These are phyloP conservation scores for Phaeomoniella chlamydospora DNA, from an alignment of 2,329 filamentous ascomycete genomes.

Conservation along the genomic window DNA sequence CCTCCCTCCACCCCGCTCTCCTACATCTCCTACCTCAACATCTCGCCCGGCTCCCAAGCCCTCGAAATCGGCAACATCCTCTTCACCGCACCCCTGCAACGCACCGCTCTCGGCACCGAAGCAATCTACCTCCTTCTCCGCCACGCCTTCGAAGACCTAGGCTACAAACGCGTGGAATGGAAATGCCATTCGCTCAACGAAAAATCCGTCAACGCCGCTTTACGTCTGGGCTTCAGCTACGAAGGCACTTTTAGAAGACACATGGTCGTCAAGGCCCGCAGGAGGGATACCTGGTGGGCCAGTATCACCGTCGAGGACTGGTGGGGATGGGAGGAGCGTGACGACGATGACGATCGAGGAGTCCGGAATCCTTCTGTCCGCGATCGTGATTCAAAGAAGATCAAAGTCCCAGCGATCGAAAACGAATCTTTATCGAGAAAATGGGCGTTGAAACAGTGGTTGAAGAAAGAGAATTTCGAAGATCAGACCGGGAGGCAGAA, in stretches of 20 bases:
- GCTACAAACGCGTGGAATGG: constrained; percentile 48
- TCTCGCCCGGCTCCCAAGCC: background rate
- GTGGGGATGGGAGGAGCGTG: constrained; percentile 27
- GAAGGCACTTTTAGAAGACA: constrained; percentile 50
- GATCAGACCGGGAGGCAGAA: constrained; percentile 36
- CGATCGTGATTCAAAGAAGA: too few species aligned
- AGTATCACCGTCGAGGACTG: constrained; percentile 47
- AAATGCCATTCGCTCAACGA: constrained; percentile 46
- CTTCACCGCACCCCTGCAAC: constrained; percentile 34
- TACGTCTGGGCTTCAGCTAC: constrained; percentile 41
- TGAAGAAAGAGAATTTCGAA: constrained; percentile 42
- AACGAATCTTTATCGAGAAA: too few species aligned
- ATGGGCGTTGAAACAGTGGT: constrained; percentile 38
- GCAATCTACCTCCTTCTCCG: constrained; percentile 40
- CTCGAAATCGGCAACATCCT: constrained; percentile 20
- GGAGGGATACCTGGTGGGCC: constrained; percentile 46
- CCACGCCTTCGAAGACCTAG: constrained; percentile 38
- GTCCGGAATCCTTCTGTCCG: too few species aligned
- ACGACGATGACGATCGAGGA: too few species aligned
- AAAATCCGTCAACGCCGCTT: constrained; percentile 38
- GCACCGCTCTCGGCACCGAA: constrained; percentile 43
- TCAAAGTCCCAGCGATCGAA: too few species aligned
- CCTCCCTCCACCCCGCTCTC: background rate
- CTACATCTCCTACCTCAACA: background rate
- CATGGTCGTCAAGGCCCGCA: constrained; percentile 42